Evolutionary conservation across 805 yeast genomes (phyloP), one percentile per base, ranked within the genome.

Genomic region (Candida easanensis): DNA sequence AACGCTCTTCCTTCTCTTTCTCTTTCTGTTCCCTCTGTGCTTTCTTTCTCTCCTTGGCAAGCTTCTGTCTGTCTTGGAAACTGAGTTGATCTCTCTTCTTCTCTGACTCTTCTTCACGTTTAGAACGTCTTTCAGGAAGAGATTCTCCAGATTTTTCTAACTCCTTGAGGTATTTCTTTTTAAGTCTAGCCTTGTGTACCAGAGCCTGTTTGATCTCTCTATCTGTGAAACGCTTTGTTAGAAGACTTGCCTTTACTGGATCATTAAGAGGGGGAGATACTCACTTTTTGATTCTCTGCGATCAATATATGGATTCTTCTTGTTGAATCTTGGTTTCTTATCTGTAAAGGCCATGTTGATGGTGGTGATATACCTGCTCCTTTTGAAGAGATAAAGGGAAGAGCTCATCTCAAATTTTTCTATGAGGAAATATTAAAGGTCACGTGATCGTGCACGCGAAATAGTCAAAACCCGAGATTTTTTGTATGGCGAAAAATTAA

Each of bases 121-220:
- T 22, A 19, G 53, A 47, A 44, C 64, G n/a, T 28, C 36, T 69
- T 32, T 70, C 76, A 3, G 84, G 82, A 10, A 74, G 69, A 4
- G 64, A 51, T 38, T 74, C 74, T 1, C 90, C 95, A 53, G 86
- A 89, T 39, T 78, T 75, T 49, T 86, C 85, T 32, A 88, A 62
- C 41, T 88, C 69, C 61, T 89, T 88, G 70, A 87, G 81, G 58
- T 90, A 90, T 38, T 78, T 80, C 62, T 82, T 86, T 68, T 88
- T 79, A 51, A 90, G 74, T 55, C 93, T 75, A 13, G 96, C 87
- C 48, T 88, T 77, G 57, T 88, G 95, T 0, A 78, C 75, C 51
- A 90, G 73, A 11, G 93, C 83, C 57, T 74, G 77, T 55, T 84
- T 82, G 56, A 90, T 90, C 47, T 88, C 97, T 42, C 77, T 74